Conservation (phyloP, 169 alveolate genomes). For the Amoebophrya sp. region DNA sequence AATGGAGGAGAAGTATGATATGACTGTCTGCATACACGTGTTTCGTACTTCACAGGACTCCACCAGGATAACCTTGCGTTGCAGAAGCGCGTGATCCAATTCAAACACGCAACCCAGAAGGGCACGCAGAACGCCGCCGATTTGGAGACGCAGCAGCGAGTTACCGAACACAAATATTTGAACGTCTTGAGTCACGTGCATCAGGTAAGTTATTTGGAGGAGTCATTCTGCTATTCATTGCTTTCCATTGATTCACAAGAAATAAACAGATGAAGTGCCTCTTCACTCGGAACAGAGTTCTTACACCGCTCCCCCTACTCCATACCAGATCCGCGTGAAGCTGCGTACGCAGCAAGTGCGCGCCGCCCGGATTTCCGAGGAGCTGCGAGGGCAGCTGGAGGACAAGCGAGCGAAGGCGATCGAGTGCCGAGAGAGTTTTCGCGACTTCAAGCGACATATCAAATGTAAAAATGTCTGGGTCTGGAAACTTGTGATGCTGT, state of each 20-base stretch:
- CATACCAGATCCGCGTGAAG: neutral
- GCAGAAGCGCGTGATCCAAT: neutral
- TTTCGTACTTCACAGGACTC: neutral
- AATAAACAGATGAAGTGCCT: no score
- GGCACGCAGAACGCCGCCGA: neutral
- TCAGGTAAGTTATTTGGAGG: neutral
- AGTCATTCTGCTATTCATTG: neutral
- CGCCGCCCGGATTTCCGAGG: neutral
- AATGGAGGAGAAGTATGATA: no score
- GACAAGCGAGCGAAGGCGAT: neutral
- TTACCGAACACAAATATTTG: neutral
- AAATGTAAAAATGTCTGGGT: no score
- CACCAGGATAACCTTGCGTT: neutral
- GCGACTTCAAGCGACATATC: neutral
- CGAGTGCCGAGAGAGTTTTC: neutral
- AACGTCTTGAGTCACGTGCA: neutral
- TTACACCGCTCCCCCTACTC: neutral
- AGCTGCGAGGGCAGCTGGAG: neutral
- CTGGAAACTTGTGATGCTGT: no score
- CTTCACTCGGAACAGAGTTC: no score
- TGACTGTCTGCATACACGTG: no score
- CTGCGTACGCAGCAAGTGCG: neutral
- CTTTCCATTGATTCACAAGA: no score
- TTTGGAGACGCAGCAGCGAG: neutral
- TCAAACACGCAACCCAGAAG: neutral